A percentile compares a stretch with the other conserved stretches of the same genome.
Evolutionary conservation across 257 asterid genomes (phyloP).

Genomic region (Rauvolfia tetraphylla): DNA sequence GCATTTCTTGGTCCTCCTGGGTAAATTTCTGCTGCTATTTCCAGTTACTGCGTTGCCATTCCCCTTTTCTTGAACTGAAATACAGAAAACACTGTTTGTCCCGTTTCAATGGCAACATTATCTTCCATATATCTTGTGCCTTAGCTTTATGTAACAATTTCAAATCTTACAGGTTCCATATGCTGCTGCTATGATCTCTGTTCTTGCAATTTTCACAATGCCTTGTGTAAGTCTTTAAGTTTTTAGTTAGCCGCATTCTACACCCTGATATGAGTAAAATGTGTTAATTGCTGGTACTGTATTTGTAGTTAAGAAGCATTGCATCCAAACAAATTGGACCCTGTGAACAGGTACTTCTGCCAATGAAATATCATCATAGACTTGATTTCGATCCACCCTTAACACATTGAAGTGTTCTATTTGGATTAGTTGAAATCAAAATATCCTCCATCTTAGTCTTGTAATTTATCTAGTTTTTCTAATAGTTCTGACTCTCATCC

Average conservation of each 20-base stretch:
- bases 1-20: conserved; percentile 95
- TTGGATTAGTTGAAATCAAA: neutral
- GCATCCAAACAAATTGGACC: conserved; percentile 93
- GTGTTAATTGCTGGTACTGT: neutral
- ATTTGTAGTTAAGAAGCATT: conserved; percentile 71
- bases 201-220: conserved; percentile 54
- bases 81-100: too few relatives aligned
- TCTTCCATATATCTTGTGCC: neutral
- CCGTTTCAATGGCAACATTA: neutral
- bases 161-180: conserved; percentile 65
- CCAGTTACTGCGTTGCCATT: neutral
- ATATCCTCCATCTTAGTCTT: too few relatives aligned
- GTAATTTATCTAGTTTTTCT: neutral
- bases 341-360: conserved; percentile 60
- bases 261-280: neutral
- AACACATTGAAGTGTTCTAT: neutral
- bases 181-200: conserved; percentile 55
- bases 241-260: neutral
- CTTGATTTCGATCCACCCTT: neutral
- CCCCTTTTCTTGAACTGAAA: neutral
- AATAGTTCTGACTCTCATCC: neutral
- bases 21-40: conserved; percentile 30
- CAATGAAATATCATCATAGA: neutral
- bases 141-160: neutral
- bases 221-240: conserved; percentile 63